These are phyloP conservation scores for Malus hybrid DNA, from an alignment of 331 rosid genomes.

Conservation along the genomic window DNA sequence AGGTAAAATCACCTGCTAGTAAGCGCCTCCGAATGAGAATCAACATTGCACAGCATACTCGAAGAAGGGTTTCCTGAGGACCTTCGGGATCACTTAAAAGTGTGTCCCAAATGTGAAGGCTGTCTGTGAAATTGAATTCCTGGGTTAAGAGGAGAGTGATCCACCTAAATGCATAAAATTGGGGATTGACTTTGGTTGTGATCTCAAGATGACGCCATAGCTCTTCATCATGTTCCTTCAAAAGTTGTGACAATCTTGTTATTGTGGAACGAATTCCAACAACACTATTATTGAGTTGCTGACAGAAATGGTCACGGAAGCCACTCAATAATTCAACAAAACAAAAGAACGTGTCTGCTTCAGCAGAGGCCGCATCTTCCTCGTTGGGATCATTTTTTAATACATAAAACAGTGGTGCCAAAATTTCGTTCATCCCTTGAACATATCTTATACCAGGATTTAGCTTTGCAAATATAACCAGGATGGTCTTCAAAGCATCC, in stretches of 20 bases:
- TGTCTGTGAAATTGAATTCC: constrained; percentile 94
- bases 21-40: constrained; percentile 82
- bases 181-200: constrained; percentile 87
- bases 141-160: constrained; percentile 96
- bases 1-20: constrained; percentile 96
- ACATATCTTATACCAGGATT: constrained; percentile 98
- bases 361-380: constrained; percentile 82
- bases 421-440: constrained; percentile 59
- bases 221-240: constrained; percentile 94
- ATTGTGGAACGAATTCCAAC: constrained; percentile 99
- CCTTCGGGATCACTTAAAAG: constrained; percentile 95
- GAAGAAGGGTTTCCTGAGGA: constrained; percentile 92
- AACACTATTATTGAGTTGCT: constrained; percentile 95
- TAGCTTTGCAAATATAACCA: constrained; percentile 85
- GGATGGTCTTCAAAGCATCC: constrained; percentile 78
- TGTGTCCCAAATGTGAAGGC: constrained; percentile 94
- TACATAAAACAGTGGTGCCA: constrained; percentile 78
- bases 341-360: constrained; percentile 98
- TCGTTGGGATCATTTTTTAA: constrained; percentile 85
- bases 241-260: constrained; percentile 83
- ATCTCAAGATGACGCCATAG: constrained; percentile 99
- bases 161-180: constrained; percentile 97
- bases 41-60: constrained; percentile 97
- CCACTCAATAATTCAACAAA: constrained; percentile 96
- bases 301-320: constrained; percentile 91